Base-by-base conservation (phyloP, 1,139 yeast genomes). In the Pichia kudriavzevii region DNA sequence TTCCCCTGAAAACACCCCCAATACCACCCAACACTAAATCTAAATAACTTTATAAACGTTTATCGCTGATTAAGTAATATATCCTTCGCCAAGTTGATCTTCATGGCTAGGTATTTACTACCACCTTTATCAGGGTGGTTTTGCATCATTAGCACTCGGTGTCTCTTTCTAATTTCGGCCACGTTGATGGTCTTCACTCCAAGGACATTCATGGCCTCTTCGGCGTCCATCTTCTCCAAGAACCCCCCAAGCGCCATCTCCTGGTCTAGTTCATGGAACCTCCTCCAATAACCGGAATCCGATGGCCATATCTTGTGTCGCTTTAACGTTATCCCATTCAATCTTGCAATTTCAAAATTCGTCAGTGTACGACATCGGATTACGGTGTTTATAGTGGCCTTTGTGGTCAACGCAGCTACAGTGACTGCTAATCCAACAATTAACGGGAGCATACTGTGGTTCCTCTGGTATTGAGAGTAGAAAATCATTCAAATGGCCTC, bases 61-160 rank as follows among this genome's bases (percentile, higher is more conserved):
- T 28, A 22, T 24, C 21, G 24, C 14, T 34, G 27, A 39, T 63
- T 63, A 36, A 78, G 83, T 35, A 81, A 58, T 2, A 79, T 55
- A 30, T 77, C 84, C 44, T 73, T 75, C 2, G 94, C 94, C 53
- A 76, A 79, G 54, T 83, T 82, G 41, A 83, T 75, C 53, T 82
- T 79, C 65, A 76, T 75, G 3, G 84, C 77, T 32, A 82, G 44
- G 48, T 75, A 81, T 34, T 72, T 69, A 45, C 85, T 76, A 0
- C 94, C 94, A 5, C 81, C 78, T 44, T 67, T 69, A 53, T 82
- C 94, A 0, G 94, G 94, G 52, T 82, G 94, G 48, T 74, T 83
- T 35, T 64, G 49, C 35, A 79, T 61, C 81, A 82, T 80, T 47
- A 78, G 64, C 36, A 61, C 61, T 37, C 91, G 61, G 54, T 82